phyloP scores from a whole-genome alignment of 2,329 filamentous ascomycete species.

The Diaporthe sp. region DNA sequence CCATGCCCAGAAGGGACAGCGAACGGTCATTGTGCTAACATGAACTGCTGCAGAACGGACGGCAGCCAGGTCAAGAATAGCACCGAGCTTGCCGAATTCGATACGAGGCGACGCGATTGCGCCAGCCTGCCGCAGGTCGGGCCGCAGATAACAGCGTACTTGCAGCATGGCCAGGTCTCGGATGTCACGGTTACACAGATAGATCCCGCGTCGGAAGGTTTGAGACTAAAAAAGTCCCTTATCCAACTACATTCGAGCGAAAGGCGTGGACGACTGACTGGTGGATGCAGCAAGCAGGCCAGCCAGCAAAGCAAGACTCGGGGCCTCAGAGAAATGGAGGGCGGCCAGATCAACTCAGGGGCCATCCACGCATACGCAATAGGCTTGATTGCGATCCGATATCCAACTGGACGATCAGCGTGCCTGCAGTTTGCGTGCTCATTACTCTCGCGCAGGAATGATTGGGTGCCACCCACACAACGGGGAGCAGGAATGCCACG shows the following conservation, averaged over 20 bases:
- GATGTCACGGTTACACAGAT: conserved; percentile 16
- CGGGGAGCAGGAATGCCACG: conserved; percentile 8
- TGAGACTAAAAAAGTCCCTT: neutral
- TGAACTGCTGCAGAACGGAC: conserved; percentile 3
- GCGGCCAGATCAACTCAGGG: conserved; percentile 10
- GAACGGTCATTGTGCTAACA: conserved; percentile 6
- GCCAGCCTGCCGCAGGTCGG: neutral
- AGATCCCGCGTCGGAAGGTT: neutral
- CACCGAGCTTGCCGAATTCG: conserved; percentile 21
- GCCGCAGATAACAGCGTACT: conserved; percentile 10
- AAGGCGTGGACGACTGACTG: too few species aligned
- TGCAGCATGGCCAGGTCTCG: neutral
- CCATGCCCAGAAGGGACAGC: conserved; percentile 8
- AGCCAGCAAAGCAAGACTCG: neutral
- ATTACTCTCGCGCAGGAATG: conserved; percentile 5
- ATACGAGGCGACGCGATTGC: conserved; percentile 1
- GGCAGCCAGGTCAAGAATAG: conserved; percentile 27
- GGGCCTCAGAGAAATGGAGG: neutral
- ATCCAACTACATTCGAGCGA: too few species aligned
- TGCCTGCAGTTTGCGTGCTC: conserved; percentile 13
- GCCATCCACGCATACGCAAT: neutral
- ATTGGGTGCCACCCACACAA: conserved; percentile 19
- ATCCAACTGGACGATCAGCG: conserved; percentile 27
- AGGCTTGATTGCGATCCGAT: conserved; percentile 29
- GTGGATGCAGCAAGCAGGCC: neutral